These are phyloP conservation scores for Cladosporium halotolerans DNA, from an alignment of 2,329 filamentous ascomycete genomes.

Conservation along the genomic window DNA sequence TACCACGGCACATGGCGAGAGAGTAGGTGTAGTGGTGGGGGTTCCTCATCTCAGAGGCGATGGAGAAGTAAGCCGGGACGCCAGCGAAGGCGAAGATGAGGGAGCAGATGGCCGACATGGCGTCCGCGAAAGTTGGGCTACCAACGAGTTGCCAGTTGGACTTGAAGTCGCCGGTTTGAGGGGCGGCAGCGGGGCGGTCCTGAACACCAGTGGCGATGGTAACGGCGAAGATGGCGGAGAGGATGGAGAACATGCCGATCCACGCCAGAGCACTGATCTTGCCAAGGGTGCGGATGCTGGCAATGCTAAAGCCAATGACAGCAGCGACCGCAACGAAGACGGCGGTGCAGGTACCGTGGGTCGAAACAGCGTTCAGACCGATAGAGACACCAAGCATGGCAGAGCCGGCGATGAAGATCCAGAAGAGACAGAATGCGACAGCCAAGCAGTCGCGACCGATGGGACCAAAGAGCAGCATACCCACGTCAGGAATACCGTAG, in stretches of 20 bases:
- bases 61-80: slow-evolving; percentile 55
- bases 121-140: slow-evolving; percentile 53
- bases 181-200: slow-evolving; percentile 55
- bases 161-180: slow-evolving; percentile 52
- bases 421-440: slow-evolving; percentile 50
- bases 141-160: slow-evolving; percentile 53
- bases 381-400: slow-evolving; percentile 56
- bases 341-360: slow-evolving; percentile 54
- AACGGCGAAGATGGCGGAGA: slow-evolving; percentile 45
- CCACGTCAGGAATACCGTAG: slow-evolving; percentile 55
- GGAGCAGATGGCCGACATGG: slow-evolving; percentile 49
- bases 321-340: slow-evolving; percentile 34
- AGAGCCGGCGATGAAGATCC: slow-evolving; percentile 51
- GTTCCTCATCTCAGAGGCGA: slow-evolving; percentile 59
- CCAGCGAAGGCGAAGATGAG: slow-evolving; percentile 56
- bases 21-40: slow-evolving; percentile 56
- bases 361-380: slow-evolving; percentile 54
- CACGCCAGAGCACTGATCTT: slow-evolving; percentile 55
- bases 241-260: slow-evolving; percentile 54
- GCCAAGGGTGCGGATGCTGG: slow-evolving; percentile 7
- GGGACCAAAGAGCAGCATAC: slow-evolving; percentile 46
- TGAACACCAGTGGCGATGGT: slow-evolving; percentile 48
- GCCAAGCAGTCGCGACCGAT: slow-evolving; percentile 49
- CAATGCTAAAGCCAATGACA: neutral
- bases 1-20: slow-evolving; percentile 52